Evolutionary conservation across 768 basidiomycete species (phyloP), one percentile per base, ranked within the genome.

Genomic region (Suillus spraguei): DNA sequence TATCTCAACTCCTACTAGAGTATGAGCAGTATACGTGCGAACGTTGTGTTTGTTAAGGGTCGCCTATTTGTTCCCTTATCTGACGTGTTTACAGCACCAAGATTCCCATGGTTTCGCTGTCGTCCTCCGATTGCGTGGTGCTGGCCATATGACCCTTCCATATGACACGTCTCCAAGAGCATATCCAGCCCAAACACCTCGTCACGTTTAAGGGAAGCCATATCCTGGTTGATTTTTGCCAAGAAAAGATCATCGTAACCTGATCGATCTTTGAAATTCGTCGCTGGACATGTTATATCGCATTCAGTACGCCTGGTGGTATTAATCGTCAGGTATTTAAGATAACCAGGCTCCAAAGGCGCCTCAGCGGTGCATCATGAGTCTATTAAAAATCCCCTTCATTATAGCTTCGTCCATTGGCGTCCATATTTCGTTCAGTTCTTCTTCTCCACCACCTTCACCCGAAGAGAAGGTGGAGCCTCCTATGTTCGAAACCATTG

Each of bases 381-480:
- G 75, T 36, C 66, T 79, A 35, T 53, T 80, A 39, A 81, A 78
- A 64, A 71, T 83, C 60, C 79, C 81, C 10, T 79, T 77, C 67
- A 72, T 82, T 52, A 63, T 81, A 32, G 69, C 78, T 35, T 77
- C 80, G 46, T 77, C 79, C 70, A 64, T 78, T 49, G 79, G 77
- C 17, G 59, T 83, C 3, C 80, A 81, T 24, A 69, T 76, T 28
- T 74, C 80, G 17, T 70, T 76, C 10, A 84, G 83, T 1, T 79
- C 83, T 60, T 82, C 83, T 20, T 17, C 32, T 20, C 71, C 80
- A 44, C 78, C 80, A 17, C 81, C 82, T 6, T 77, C 81, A 7
- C 54, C 67, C 7, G 65, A 68, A 54, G 72, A 74, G 41, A 78
- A 81, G 60, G 71, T 63, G 16, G 6, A 22, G 4, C 62, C 39